Base-by-base conservation (phyloP, 2,329 filamentous ascomycete species). In the Biscogniauxia mediterranea region DNA sequence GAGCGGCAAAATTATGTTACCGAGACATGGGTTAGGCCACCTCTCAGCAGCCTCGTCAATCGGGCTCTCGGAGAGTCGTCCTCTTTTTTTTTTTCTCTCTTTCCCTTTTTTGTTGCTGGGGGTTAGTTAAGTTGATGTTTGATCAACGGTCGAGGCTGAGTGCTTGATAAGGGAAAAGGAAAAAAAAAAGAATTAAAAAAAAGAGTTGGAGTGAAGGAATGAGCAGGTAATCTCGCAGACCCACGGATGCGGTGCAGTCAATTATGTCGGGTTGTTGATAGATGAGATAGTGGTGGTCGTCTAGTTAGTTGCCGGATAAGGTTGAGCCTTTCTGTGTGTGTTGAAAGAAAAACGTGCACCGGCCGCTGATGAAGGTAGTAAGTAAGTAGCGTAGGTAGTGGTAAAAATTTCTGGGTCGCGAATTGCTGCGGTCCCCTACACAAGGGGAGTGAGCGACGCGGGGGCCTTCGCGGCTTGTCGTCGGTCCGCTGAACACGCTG, bases 1-100 rank as follows among this genome's bases (percentile, higher is more conserved):
- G 54, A 67, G 61, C 67, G 65, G 66, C 65, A 69, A 67, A 68
- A 70, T 68, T 71, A 69, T 70, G 67, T 64, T 56, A 66, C 70
- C 68, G 68, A 68, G 69, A 70, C 68, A 70, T 68, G 68, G 69
- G 68, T 69, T 63, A 69, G 69, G 67, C 69, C 68, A 71, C 67
- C 65, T 70, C 61, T 61, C 61, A 65, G 64, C 68, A 71, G 70
- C 70, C 70, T 72, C 66, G 59, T 32, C 54, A 38, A 54, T 61
- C 13, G 19, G 42, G 38, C 38, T 46, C 38, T 46, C 38, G 38
- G 15, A 25, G 19, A 23, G 8, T 53, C 15, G 21, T 53, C 5
- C 52, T 25, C 8, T 32, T 32, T 32, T 32, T 32, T 32, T 32
- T 32, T 32, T 9, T 13, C 11, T 28, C 5, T 28, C 26, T 28